phyloP scores from a whole-genome alignment of 2,329 filamentous ascomycete genomes.

The Clonostachys chloroleuca region DNA sequence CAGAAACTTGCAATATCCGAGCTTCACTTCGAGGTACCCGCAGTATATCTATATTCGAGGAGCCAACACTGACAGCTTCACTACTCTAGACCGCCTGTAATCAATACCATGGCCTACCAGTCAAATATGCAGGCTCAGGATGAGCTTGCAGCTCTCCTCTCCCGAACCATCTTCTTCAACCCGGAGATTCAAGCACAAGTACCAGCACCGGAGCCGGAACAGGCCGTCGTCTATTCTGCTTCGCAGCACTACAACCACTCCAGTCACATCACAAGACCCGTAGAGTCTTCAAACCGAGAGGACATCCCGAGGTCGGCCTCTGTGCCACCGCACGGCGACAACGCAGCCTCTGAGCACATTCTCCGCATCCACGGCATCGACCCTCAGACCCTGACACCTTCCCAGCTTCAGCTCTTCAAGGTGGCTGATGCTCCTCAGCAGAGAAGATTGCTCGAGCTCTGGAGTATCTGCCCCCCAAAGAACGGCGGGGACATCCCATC shows the following conservation, averaged over 20 bases:
- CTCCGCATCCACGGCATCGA: slow-evolving; percentile 67
- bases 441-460: slow-evolving; percentile 74
- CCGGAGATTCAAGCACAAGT: slow-evolving; percentile 24
- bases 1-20: neutral
- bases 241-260: slow-evolving; percentile 85
- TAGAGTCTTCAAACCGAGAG: slow-evolving; percentile 17
- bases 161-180: slow-evolving; percentile 67
- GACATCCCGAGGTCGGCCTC: slow-evolving; percentile 41
- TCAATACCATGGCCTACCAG: slow-evolving; percentile 31
- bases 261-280: slow-evolving; percentile 48
- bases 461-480: slow-evolving; percentile 73
- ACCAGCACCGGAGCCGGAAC: slow-evolving; percentile 22
- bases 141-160: slow-evolving; percentile 77
- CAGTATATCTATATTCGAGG: neutral
- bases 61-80: neutral
- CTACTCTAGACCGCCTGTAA: slow-evolving; percentile 5
- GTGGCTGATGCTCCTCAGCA: slow-evolving; percentile 70
- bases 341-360: slow-evolving; percentile 49
- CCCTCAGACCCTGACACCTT: slow-evolving; percentile 61
- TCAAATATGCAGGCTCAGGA: slow-evolving; percentile 63
- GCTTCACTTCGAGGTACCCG: neutral
- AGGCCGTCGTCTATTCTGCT: slow-evolving; percentile 64
- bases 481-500: slow-evolving; percentile 48
- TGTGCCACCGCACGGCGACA: slow-evolving; percentile 42
- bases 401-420: slow-evolving; percentile 75